Percentiles rank a stretch among this genome's conserved stretches.
These are phyloP conservation scores for Hibiscus tridactylites DNA, from an alignment of 345 rosid genomes.

Conservation along the genomic window DNA sequence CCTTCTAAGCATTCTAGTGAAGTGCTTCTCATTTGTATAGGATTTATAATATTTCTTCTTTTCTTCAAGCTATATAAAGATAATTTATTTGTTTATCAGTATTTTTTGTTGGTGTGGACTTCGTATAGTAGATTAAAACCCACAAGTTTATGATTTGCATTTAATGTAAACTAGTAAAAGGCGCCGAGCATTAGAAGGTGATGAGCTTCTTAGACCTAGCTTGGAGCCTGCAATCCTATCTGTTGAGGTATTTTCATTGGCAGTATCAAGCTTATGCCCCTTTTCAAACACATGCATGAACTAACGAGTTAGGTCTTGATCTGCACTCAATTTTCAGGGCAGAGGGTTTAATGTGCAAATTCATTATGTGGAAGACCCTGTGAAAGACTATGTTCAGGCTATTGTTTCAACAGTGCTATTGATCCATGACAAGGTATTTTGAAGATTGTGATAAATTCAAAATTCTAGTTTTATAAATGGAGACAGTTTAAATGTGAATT, in stretches of 20 bases:
- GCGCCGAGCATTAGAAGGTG: constrained; percentile 41
- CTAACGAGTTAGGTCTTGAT: constrained; percentile 2
- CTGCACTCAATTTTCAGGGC: constrained; percentile 44
- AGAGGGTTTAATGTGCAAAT: constrained; percentile 84
- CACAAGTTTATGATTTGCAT: constrained; percentile 7
- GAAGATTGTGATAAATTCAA: neutral
- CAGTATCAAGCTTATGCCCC: neutral
- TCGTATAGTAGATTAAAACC: neutral
- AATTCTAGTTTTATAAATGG: neutral
- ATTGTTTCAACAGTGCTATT: constrained; percentile 65
- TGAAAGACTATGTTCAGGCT: constrained; percentile 71
- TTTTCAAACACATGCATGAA: neutral
- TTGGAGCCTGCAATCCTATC: constrained; percentile 89
- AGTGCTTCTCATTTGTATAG: neutral
- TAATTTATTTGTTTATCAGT: neutral
- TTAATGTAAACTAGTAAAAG: constrained; percentile 35
- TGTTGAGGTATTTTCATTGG: constrained; percentile 56
- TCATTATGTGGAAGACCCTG: constrained; percentile 83
- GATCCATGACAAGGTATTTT: constrained; percentile 71
- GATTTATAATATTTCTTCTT: neutral
- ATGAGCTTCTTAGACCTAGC: constrained; percentile 27
- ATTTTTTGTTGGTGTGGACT: neutral
- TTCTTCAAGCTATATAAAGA: neutral
- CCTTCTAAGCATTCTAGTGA: constrained; percentile 9
- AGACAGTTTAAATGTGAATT: neutral